Conservation (phyloP, 169 alveolate species). For the Cryptosporidium ubiquitum region DNA sequence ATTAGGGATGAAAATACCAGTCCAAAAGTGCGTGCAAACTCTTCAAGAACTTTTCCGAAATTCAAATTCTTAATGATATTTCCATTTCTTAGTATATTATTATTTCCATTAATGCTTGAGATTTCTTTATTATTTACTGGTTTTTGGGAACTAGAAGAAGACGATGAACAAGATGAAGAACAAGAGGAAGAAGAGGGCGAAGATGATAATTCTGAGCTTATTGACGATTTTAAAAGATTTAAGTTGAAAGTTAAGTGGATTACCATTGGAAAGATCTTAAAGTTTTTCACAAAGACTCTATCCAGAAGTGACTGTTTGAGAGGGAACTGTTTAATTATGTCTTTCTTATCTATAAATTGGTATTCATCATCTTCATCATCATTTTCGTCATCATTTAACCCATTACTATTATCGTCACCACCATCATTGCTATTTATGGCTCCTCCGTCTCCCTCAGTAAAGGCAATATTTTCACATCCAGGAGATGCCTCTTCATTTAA, state of each 20-base stretch:
- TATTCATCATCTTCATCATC: slow-evolving; percentile 16
- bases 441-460: neutral
- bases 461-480: neutral
- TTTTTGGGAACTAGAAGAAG: neutral
- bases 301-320: slow-evolving; percentile 31
- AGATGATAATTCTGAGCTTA: neutral
- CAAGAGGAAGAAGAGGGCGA: neutral
- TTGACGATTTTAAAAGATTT: slow-evolving; percentile 29
- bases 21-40: slow-evolving; percentile 63
- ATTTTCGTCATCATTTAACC: neutral
- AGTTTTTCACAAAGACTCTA: slow-evolving; percentile 4
- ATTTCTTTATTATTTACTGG: neutral
- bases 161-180: neutral
- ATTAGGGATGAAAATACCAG: slow-evolving; percentile 50
- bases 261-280: slow-evolving; percentile 64
- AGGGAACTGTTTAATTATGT: slow-evolving; percentile 40
- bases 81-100: neutral
- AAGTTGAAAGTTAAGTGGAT: slow-evolving; percentile 58
- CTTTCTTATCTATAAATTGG: slow-evolving; percentile 20
- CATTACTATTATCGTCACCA: neutral
- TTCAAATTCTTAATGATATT: slow-evolving; percentile 22
- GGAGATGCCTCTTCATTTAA: neutral
- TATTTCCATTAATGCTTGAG: neutral
- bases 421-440: neutral
- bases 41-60: slow-evolving; percentile 31